Percentiles rank a stretch among this genome's conserved stretches.
phyloP scores from a whole-genome alignment of 2,329 filamentous ascomycete genomes.

The Fusarium goolgardi region DNA sequence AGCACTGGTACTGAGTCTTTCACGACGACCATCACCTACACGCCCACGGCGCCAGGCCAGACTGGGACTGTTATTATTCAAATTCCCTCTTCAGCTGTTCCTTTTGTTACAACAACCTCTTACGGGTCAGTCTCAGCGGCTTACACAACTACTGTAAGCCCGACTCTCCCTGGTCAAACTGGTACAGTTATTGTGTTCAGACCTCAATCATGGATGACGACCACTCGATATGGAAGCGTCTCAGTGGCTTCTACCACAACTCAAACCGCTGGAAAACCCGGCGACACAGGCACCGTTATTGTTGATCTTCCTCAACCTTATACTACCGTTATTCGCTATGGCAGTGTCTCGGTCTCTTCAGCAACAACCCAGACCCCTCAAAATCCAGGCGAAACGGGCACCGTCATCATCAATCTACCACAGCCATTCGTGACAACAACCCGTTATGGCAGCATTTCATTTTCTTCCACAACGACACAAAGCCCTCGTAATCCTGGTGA shows the following conservation, averaged over 20 bases:
- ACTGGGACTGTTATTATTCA: slow-evolving; percentile 6
- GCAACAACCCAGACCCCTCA: background rate
- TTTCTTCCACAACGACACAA: background rate
- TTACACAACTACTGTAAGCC: background rate
- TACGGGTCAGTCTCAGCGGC: background rate
- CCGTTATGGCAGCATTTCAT: background rate
- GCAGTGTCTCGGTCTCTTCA: background rate
- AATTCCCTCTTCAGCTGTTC: background rate
- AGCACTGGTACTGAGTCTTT: background rate
- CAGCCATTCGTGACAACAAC: background rate
- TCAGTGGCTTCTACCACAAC: background rate
- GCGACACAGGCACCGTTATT: background rate
- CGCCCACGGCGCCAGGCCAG: background rate
- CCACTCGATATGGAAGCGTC: slow-evolving; percentile 10
- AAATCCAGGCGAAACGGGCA: background rate
- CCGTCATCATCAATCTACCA: background rate
- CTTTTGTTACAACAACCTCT: slow-evolving; percentile 10
- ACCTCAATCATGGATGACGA: background rate
- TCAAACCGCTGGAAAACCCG: accelerated
- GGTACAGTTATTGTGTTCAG: background rate
- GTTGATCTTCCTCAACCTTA: slow-evolving; percentile 1
- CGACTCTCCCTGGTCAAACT: background rate
- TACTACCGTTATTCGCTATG: background rate
- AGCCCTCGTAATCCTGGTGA: background rate
- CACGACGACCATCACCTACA: background rate